phyloP scores from a whole-genome alignment of 106 monocot species.

The Hemerocallis citrina region DNA sequence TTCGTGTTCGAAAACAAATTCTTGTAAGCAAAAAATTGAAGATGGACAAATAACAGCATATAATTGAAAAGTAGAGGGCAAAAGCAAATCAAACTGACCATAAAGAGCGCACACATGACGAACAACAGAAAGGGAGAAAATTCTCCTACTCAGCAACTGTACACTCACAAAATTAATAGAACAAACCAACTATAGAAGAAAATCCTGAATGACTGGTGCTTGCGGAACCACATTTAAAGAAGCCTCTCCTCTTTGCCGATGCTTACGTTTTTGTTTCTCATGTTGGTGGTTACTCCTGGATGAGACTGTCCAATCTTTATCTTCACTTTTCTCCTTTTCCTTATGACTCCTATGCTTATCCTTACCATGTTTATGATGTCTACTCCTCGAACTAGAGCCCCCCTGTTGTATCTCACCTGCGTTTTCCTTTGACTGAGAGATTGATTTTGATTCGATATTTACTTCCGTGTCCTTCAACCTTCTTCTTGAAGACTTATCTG shows the following conservation, averaged over 20 bases:
- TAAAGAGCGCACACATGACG: neutral
- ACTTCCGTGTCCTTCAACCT: slow-evolving; percentile 15
- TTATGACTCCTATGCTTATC: slow-evolving; percentile 23
- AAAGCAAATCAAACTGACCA: slow-evolving; percentile 6
- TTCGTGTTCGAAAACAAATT: no score
- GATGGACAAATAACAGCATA: neutral
- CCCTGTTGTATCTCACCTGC: slow-evolving; percentile 12
- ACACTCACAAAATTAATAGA: neutral
- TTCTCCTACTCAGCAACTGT: slow-evolving; percentile 1
- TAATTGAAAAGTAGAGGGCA: neutral
- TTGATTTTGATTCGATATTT: no score
- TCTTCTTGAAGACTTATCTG: slow-evolving; percentile 14
- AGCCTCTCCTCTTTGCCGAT: slow-evolving; percentile 31
- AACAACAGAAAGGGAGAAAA: neutral
- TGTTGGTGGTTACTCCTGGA: slow-evolving; percentile 28
- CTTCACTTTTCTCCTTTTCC: slow-evolving; percentile 32
- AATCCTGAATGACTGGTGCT: slow-evolving; percentile 58
- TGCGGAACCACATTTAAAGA: slow-evolving; percentile 27
- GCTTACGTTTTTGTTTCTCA: slow-evolving; percentile 45
- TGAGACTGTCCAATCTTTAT: slow-evolving; percentile 33
- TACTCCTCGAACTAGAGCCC: slow-evolving; percentile 36
- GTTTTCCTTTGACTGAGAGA: slow-evolving; percentile 22
- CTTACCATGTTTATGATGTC: slow-evolving; percentile 32
- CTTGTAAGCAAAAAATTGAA: neutral
- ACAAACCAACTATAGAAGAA: slow-evolving; percentile 50